A percentile compares a stretch with the other conserved stretches of the same genome.
Conservation (phyloP, 108 stramenopile species). For the Chaetoceros tenuissimus region DNA sequence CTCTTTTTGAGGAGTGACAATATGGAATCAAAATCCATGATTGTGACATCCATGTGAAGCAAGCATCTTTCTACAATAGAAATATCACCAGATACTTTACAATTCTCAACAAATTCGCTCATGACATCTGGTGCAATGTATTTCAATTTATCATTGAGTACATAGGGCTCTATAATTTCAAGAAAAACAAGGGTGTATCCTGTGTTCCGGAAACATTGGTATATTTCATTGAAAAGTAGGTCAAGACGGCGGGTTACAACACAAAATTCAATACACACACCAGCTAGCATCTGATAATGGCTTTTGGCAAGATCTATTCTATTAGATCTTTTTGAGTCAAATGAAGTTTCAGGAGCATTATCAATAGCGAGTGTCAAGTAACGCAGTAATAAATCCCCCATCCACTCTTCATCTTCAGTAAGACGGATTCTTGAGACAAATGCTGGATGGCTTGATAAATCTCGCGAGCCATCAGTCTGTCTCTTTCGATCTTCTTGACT, state of each 20-base stretch:
- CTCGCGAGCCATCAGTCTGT: conserved; percentile 18
- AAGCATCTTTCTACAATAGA: conserved; percentile 81
- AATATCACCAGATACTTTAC: conserved; percentile 63
- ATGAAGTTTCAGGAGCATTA: conserved; percentile 68
- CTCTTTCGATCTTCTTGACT: conserved; percentile 64
- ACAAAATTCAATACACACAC: conserved; percentile 87
- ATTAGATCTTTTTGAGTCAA: conserved; percentile 12
- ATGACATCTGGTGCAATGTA: conserved; percentile 87
- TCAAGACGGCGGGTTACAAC: conserved; percentile 76
- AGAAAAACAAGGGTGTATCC: conserved; percentile 60
- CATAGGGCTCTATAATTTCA: conserved; percentile 85
- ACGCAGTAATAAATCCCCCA: conserved; percentile 72
- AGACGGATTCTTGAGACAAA: conserved; percentile 4
- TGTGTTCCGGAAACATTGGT: conserved; percentile 62
- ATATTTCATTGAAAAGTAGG: conserved; percentile 78
- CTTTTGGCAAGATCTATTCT: conserved; percentile 63
- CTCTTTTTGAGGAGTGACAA: conserved; percentile 60
- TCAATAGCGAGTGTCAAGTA: conserved; percentile 84
- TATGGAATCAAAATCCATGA: conserved; percentile 84
- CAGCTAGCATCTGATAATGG: conserved; percentile 90
- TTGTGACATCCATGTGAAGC: conserved; percentile 79
- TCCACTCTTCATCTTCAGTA: conserved; percentile 79
- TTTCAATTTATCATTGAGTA: conserved; percentile 69
- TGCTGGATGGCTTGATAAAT: conserved; percentile 31
- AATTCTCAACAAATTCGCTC: conserved; percentile 74